Evolutionary conservation across 2,329 filamentous ascomycete genomes (phyloP).

Genomic region (Blastomyces percursus): DNA sequence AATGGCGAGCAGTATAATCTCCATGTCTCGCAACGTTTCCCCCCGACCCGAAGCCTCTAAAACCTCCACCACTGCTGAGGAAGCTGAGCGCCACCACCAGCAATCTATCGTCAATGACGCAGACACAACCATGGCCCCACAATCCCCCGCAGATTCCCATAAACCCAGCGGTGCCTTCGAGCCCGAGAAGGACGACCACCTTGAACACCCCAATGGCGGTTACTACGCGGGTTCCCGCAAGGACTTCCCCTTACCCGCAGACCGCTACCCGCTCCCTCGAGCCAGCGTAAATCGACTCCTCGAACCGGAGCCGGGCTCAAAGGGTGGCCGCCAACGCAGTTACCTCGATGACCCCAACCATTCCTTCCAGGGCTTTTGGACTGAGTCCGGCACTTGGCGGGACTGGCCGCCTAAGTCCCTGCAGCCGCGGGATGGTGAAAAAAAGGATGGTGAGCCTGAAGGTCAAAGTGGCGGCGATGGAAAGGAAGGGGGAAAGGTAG

Average conservation of each 20-base stretch:
- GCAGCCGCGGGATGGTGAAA: slow-evolving; percentile 27
- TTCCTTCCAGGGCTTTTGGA: slow-evolving; percentile 7
- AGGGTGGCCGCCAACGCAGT: slow-evolving; percentile 12
- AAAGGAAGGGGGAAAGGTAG: neutral
- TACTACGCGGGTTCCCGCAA: slow-evolving; percentile 12
- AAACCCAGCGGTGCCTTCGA: slow-evolving; percentile 3
- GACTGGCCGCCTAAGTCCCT: slow-evolving; percentile 20
- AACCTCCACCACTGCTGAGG: neutral
- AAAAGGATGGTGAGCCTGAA: neutral
- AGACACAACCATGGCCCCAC: neutral
- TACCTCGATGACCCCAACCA: slow-evolving; percentile 10
- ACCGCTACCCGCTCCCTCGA: slow-evolving; percentile 11
- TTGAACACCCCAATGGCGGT: slow-evolving; percentile 6
- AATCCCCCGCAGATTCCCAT: neutral
- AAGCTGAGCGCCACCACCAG: neutral
- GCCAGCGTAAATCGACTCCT: slow-evolving; percentile 8
- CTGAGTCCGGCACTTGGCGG: slow-evolving; percentile 4
- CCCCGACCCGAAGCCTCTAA: neutral
- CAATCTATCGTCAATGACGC: slow-evolving; percentile 1
- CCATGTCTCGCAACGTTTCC: slow-evolving; percentile 7
- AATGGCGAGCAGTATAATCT: slow-evolving; percentile 10
- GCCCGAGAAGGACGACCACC: slow-evolving; percentile 8
- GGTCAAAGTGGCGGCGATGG: neutral
- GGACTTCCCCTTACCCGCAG: slow-evolving; percentile 10
- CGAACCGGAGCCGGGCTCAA: slow-evolving; percentile 9